Evolutionary conservation across 2,329 filamentous ascomycete species (phyloP).

Genomic region (Pezizomycotina sp.): DNA sequence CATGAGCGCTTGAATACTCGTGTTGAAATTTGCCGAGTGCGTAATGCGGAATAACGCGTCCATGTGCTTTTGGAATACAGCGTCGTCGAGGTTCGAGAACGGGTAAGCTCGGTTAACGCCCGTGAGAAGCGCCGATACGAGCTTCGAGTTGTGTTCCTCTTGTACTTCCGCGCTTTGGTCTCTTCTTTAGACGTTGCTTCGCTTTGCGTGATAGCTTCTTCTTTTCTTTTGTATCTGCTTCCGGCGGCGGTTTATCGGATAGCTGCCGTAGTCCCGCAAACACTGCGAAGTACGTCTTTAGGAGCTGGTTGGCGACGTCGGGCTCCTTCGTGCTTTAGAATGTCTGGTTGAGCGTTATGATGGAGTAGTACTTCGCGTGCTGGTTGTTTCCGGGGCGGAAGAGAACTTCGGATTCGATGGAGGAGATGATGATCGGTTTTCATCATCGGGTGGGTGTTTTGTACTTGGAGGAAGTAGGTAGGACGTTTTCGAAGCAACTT

Average conservation of each 20-base stretch:
- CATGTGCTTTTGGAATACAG: conserved; percentile 66
- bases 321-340: conserved; percentile 76
- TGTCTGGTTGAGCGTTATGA: conserved; percentile 94
- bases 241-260: conserved; percentile 37
- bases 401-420: conserved; percentile 73
- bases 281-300: conserved; percentile 82
- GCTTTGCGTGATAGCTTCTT: conserved; percentile 29
- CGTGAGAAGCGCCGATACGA: conserved; percentile 78
- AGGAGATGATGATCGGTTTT: conserved; percentile 70
- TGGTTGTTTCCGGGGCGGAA: conserved; percentile 73
- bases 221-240: conserved; percentile 28
- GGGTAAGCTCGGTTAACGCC: conserved; percentile 93
- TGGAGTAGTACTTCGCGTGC: conserved; percentile 84
- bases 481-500: conserved; percentile 84
- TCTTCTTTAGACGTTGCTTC: conserved; percentile 26
- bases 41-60: conserved; percentile 91
- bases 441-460: conserved; percentile 83
- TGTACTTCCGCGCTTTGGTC: conserved; percentile 29
- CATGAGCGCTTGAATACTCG: conserved; percentile 85
- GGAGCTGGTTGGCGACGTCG: conserved; percentile 57
- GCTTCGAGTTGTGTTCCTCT: conserved; percentile 68
- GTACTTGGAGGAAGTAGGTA: conserved; percentile 83
- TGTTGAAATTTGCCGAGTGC: conserved; percentile 97
- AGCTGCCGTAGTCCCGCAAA: conserved; percentile 45
- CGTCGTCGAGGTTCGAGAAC: conserved; percentile 67